These are phyloP conservation scores for Penicillium manginii DNA, from an alignment of 495 filamentous ascomycete genomes.

Conservation along the genomic window DNA sequence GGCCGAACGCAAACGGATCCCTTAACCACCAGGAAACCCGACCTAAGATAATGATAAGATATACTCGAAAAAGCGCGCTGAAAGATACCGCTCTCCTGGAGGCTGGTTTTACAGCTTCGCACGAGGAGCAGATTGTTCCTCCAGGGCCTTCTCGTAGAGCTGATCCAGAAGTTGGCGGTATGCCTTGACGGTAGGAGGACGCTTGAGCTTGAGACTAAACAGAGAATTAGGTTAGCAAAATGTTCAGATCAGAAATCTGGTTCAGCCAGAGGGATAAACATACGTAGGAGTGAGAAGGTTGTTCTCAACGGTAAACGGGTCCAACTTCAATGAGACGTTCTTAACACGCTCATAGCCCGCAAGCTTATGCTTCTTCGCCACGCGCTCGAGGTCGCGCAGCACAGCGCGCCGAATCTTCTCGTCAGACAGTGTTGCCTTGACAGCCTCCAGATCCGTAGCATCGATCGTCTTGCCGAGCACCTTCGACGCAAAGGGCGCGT, in stretches of 20 bases:
- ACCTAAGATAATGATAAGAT: conserved; percentile 7
- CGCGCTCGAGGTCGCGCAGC: conserved; percentile 76
- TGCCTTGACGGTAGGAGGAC: conserved; percentile 79
- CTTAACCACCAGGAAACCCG: no score
- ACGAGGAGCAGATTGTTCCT: conserved; percentile 57
- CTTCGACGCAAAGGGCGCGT: conserved; percentile 77
- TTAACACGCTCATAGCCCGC: conserved; percentile 85
- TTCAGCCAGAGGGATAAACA: conserved; percentile 50
- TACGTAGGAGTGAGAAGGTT: conserved; percentile 95
- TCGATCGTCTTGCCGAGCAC: conserved; percentile 69
- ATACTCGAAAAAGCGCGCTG: not conserved
- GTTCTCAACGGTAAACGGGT: conserved; percentile 94
- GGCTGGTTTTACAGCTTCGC: conserved; percentile 44
- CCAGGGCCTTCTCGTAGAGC: conserved; percentile 76
- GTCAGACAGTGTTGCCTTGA: conserved; percentile 68
- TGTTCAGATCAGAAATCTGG: no score
- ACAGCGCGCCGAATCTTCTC: conserved; percentile 72
- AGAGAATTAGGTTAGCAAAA: conserved; percentile 36
- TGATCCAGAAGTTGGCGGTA: conserved; percentile 76
- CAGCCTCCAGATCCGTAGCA: conserved; percentile 62
- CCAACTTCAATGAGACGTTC: conserved; percentile 74
- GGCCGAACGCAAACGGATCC: not conserved
- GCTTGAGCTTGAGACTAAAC: conserved; percentile 87
- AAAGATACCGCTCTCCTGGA: no score
- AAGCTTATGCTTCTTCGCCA: conserved; percentile 84